phyloP scores from a whole-genome alignment of 2,329 filamentous ascomycete genomes.

The Epichloe sp. region DNA sequence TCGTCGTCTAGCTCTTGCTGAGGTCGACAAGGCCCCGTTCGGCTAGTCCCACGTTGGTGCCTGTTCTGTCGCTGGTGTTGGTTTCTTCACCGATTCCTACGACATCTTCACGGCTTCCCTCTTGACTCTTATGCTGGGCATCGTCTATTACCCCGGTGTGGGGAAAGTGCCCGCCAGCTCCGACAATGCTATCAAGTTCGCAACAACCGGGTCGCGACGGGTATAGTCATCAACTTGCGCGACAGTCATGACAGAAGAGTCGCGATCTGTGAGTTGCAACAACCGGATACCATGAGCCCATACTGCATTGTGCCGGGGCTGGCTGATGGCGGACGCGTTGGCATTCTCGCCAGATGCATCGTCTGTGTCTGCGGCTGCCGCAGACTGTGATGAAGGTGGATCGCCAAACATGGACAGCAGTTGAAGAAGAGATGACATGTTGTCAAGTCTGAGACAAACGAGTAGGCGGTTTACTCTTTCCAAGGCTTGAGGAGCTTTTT shows the following conservation, averaged over 20 bases:
- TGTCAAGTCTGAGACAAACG: slow-evolving; percentile 75
- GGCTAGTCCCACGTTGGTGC: slow-evolving; percentile 76
- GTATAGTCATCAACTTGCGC: slow-evolving; percentile 66
- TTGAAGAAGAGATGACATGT: slow-evolving; percentile 67
- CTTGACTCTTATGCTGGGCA: slow-evolving; percentile 61
- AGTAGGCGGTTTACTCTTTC: slow-evolving; percentile 48
- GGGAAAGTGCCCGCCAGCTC: slow-evolving; percentile 51
- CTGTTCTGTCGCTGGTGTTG: slow-evolving; percentile 65
- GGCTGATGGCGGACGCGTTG: neutral
- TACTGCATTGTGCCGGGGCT: slow-evolving; percentile 21
- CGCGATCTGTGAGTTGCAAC: slow-evolving; percentile 78
- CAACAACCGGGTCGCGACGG: slow-evolving; percentile 67
- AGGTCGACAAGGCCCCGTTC: slow-evolving; percentile 71
- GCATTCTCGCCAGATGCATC: slow-evolving; percentile 9
- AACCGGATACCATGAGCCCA: slow-evolving; percentile 77
- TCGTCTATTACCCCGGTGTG: slow-evolving; percentile 54
- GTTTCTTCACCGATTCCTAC: slow-evolving; percentile 83
- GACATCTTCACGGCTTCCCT: slow-evolving; percentile 69
- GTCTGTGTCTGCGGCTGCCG: neutral
- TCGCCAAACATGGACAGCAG: slow-evolving; percentile 69
- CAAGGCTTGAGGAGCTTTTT: slow-evolving; percentile 1
- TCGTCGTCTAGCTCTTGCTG: slow-evolving; percentile 62
- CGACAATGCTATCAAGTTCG: slow-evolving; percentile 75
- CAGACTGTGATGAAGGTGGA: slow-evolving; percentile 11
- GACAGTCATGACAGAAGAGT: slow-evolving; percentile 90